Conservation (phyloP, 257 asterid species). For the Euphrasia confusa region DNA sequence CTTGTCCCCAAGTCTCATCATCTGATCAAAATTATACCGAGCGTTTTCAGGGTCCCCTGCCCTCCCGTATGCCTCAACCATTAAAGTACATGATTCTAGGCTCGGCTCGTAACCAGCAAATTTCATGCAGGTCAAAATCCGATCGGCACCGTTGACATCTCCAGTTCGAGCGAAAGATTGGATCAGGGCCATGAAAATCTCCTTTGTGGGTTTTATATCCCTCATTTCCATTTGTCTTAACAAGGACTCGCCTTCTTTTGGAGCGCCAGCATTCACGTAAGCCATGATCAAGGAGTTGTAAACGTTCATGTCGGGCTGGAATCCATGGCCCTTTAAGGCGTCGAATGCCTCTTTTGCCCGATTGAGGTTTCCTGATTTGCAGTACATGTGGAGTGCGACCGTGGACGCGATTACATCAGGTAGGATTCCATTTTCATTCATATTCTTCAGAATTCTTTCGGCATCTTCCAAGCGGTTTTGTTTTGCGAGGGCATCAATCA, state of each 20-base stretch:
- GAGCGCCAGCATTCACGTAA: conserved; percentile 54
- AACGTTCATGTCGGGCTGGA: conserved; percentile 51
- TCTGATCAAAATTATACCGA: conserved; percentile 41
- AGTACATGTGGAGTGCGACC: conserved; percentile 55
- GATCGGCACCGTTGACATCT: conserved; percentile 32
- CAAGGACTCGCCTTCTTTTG: conserved; percentile 37
- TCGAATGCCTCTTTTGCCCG: conserved; percentile 51
- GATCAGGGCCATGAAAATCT: conserved; percentile 67
- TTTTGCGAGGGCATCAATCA: conserved; percentile 52
- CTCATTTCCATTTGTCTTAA: conserved; percentile 54
- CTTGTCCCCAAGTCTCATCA: conserved; percentile 53
- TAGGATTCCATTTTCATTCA: conserved; percentile 56
- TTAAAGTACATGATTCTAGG: conserved; percentile 47
- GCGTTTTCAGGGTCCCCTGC: conserved; percentile 39
- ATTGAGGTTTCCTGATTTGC: conserved; percentile 56
- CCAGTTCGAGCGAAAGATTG: conserved; percentile 44
- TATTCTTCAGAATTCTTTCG: conserved; percentile 65
- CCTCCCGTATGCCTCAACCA: conserved; percentile 56
- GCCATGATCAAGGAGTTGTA: conserved; percentile 66
- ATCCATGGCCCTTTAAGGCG: conserved; percentile 44
- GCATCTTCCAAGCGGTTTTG: conserved; percentile 56
- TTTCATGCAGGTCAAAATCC: conserved; percentile 44
- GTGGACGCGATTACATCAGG: conserved; percentile 58
- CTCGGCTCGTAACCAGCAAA: conserved; percentile 42
- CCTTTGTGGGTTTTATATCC: conserved; percentile 47